Evolutionary conservation across 345 rosid genomes (phyloP), one percentile per base, ranked within the genome.

Genomic region (Draba incana): DNA sequence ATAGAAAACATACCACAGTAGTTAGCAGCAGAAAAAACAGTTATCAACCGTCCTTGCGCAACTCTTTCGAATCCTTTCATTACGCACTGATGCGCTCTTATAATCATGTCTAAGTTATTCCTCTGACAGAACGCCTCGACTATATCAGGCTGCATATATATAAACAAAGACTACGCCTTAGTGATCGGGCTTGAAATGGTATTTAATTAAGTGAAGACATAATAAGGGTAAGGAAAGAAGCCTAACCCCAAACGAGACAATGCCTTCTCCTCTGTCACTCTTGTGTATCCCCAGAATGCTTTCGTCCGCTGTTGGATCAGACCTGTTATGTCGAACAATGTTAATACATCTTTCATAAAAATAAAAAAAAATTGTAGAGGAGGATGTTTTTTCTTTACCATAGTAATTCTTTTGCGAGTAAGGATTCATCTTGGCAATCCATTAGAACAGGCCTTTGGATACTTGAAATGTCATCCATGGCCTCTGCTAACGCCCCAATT

Each of bases 81-180:
- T 14, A 93, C 97, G 67, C 98, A 93, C 72, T 93, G 96, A 42
- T 93, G 98, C 1, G 88, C 98, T 68, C 98, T 79, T 28, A 93
- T 75, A 10, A 93, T 93, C 37, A 90, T 79, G 48, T 86, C 90
- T 25, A 90, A 58, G 45, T 79, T 81, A 78, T 93, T 93, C 57
- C 58, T 84, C 80, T 86, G 78, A 65, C 93, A 87, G 68, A 93
- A 93, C 44, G 72, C 88, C 6, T 83, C 67, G 4, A 90, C 98
- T 11, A 89, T 77, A 50, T 90, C 98, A 66, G 98, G 92, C 98
- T 93, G 86, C 81, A 81, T 46, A 10, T 16, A 31, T n/a, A 9
- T 16, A 42, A 20, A 57, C 23, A 55, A 59, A 68, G 58, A 62
- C 20, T 42, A 20, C 30, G 54, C 2, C 5, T 54, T 45, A 62